phyloP scores from a whole-genome alignment of 2,329 filamentous ascomycete genomes.

The Bipolaris victoriae region DNA sequence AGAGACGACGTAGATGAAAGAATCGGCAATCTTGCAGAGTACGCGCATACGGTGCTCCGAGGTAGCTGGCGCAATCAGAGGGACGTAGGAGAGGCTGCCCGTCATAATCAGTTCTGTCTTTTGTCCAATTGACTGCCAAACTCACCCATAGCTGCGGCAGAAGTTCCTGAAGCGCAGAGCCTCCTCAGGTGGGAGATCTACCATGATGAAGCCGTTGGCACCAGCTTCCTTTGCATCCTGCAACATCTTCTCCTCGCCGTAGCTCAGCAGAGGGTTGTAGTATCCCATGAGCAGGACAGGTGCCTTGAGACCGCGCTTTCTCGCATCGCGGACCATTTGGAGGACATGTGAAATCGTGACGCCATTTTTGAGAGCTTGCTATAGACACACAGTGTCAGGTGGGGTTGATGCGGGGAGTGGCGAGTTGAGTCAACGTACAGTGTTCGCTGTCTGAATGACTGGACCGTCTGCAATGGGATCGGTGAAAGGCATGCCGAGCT shows the following conservation, averaged over 20 bases:
- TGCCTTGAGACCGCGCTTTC: constrained; percentile 75
- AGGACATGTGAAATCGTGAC: constrained; percentile 82
- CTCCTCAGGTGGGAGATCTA: constrained; percentile 94
- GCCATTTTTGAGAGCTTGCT: constrained; percentile 81
- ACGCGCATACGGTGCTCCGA: constrained; percentile 93
- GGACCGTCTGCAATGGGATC: constrained; percentile 98
- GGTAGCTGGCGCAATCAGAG: constrained; percentile 93
- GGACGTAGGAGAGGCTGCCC: constrained; percentile 83
- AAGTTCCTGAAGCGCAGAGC: constrained; percentile 87
- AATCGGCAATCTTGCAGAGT: constrained; percentile 94
- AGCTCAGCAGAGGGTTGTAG: constrained; percentile 94
- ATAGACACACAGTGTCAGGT: constrained; percentile 26
- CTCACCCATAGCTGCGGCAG: constrained; percentile 76
- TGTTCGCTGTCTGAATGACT: constrained; percentile 95
- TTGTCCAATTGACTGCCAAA: constrained; percentile 22
- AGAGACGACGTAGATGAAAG: constrained; percentile 98
- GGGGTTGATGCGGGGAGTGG: constrained; percentile 14
- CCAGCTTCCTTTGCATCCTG: constrained; percentile 82
- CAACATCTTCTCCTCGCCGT: constrained; percentile 89
- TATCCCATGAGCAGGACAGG: constrained; percentile 97
- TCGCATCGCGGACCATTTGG: constrained; percentile 81
- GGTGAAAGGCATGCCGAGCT: constrained; percentile 95
- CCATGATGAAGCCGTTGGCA: constrained; percentile 95
- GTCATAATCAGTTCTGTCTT: constrained; percentile 22
- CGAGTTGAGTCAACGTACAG: constrained; percentile 58